Percentiles rank a stretch among this genome's conserved stretches.
phyloP scores from a whole-genome alignment of 257 asterid genomes.

The Rhazya stricta region DNA sequence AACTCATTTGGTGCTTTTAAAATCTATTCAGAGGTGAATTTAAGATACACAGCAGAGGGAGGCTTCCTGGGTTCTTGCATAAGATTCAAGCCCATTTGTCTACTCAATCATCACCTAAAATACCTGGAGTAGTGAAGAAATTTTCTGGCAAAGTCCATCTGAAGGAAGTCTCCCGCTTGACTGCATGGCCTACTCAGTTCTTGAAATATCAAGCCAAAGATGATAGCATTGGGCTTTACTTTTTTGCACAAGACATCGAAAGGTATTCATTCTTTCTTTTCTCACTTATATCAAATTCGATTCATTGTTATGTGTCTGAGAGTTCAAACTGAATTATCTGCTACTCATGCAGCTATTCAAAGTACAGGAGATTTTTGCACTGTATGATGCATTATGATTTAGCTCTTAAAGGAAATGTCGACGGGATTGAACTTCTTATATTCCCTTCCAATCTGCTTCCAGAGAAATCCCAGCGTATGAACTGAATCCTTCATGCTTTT shows the following conservation, averaged over 20 bases:
- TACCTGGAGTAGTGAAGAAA: slow-evolving; percentile 23
- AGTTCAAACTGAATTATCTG: neutral
- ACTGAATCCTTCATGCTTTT: neutral
- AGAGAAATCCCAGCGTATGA: slow-evolving; percentile 19
- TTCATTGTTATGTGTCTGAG: neutral
- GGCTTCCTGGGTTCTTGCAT: slow-evolving; percentile 12
- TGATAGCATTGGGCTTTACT: slow-evolving; percentile 22
- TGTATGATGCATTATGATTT: slow-evolving; percentile 18
- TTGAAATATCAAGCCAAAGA: slow-evolving; percentile 18
- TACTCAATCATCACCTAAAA: slow-evolving; percentile 13
- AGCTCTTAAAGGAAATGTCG: slow-evolving; percentile 16
- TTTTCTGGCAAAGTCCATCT: slow-evolving; percentile 15
- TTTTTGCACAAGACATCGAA: slow-evolving; percentile 16
- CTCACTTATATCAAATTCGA: neutral
- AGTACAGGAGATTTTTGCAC: slow-evolving; percentile 16
- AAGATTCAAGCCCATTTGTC: slow-evolving; percentile 25
- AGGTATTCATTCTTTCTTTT: slow-evolving; percentile 14
- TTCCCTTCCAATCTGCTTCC: slow-evolving; percentile 22
- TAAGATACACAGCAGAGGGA: neutral
- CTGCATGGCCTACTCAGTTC: slow-evolving; percentile 21
- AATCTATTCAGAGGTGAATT: slow-evolving; percentile 19
- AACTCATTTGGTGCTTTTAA: neutral
- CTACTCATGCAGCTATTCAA: slow-evolving; percentile 15
- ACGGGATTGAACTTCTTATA: slow-evolving; percentile 22
- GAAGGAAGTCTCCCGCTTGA: slow-evolving; percentile 22